Evolutionary conservation across 2,329 filamentous ascomycete species (phyloP).

Genomic region (Exophiala aquamarina): DNA sequence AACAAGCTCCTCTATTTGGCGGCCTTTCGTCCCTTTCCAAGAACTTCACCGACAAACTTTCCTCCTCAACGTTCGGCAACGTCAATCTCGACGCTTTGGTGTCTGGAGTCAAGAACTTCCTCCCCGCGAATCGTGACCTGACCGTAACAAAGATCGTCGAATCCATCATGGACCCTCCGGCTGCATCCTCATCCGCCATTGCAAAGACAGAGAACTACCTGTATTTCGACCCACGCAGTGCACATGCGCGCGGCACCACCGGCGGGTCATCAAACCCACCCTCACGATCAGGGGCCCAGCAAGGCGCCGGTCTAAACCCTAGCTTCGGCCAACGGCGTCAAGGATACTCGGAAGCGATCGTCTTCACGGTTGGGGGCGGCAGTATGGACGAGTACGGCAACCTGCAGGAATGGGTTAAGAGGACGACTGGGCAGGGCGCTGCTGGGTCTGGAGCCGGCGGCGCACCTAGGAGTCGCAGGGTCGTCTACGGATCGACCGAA

Average conservation of each 20-base stretch:
- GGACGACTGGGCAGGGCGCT: conserved; percentile 62
- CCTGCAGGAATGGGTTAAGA: conserved; percentile 88
- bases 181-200: conserved; percentile 86
- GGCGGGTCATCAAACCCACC: conserved; percentile 69
- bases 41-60: conserved; percentile 88
- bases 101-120: conserved; percentile 94
- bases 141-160: conserved; percentile 98
- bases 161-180: conserved; percentile 92
- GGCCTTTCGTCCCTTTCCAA: conserved; percentile 91
- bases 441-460: conserved; percentile 42
- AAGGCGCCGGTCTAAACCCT: conserved; percentile 54
- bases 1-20: conserved; percentile 73
- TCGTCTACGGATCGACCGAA: conserved; percentile 93
- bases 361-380: conserved; percentile 93
- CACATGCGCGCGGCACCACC: conserved; percentile 89
- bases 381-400: conserved; percentile 99
- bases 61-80: conserved; percentile 79
- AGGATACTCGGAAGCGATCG: conserved; percentile 84
- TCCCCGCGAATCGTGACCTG: conserved; percentile 93
- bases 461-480: conserved; percentile 67
- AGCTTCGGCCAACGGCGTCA: conserved; percentile 90
- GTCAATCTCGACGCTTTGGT: conserved; percentile 93
- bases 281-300: conserved; percentile 36
- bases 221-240: conserved; percentile 93
- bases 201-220: conserved; percentile 95